Evolutionary conservation across 179 eudicot genomes (phyloP), one percentile per base, ranked within the genome.

Genomic region (Drosera spatulata): DNA sequence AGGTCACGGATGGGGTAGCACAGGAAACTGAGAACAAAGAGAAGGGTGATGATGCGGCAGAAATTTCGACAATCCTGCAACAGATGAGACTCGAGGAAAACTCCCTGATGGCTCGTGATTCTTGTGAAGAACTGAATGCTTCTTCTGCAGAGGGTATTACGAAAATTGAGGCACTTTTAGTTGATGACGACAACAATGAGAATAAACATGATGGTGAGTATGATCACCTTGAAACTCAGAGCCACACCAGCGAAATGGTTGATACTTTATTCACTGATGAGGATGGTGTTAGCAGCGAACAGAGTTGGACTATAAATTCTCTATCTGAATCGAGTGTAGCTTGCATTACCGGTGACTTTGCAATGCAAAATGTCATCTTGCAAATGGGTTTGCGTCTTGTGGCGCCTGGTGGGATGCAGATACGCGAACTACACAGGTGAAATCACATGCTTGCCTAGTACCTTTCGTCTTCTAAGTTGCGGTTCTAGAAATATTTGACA

Each of bases 331-430:
- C 98, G 38, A 80, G 75, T 70, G 95, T 91, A 59, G 98, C 96
- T 63, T 91, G 98, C 69, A 61, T 88, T 61, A 91, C 98, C 38
- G 80, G 81, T 72, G 96, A 91, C 63, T 91, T 62, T 63, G 98
- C 98, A 13, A 91, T 91, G 96, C 98, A 91, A 72, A 91, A 91
- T 78, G 96, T 91, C 68, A 73, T 91, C 54, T 75, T 88, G 58
- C 98, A 91, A 75, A 88, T 91, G 86, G 96, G 98, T 70, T 73
- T 91, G 66, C 87, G 96, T n/a, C 75, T 91, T 64, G 44, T 91
- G 73, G 95, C 98, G 15, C 96, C 98, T 15, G 96, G 95, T 53
- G 98, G 96, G 61, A 88, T 88, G 96, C 98, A 91, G 79, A 91
- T 91, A 41, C 93, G 95, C 47, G 89, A 91, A 79, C 68, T 91